Percentiles rank a stretch among this genome's conserved stretches.
These are phyloP conservation scores for Skeletonema costatum DNA, from an alignment of 108 stramenopile genomes.

Conservation along the genomic window DNA sequence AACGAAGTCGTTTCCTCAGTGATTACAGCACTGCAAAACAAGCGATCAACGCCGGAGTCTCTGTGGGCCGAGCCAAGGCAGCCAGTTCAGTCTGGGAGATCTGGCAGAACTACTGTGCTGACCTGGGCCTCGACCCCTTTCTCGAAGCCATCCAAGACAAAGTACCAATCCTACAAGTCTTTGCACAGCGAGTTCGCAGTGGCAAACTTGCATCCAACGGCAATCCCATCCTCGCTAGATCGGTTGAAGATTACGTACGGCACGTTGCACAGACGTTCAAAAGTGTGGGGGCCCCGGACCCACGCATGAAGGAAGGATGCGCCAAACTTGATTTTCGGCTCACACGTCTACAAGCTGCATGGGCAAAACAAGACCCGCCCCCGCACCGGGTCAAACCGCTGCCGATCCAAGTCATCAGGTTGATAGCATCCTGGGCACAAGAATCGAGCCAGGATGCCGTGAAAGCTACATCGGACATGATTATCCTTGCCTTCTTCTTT, in stretches of 20 bases:
- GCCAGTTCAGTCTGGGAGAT: conserved; percentile 15
- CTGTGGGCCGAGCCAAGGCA: conserved; percentile 12
- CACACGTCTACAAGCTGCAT: no score
- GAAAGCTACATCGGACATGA: no score
- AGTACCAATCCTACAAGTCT: conserved; percentile 29
- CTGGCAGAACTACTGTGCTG: conserved; percentile 2
- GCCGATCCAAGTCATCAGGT: no score
- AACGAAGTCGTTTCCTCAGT: conserved; percentile 20
- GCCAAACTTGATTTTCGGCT: no score
- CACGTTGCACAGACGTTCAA: neutral
- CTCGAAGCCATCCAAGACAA: conserved; percentile 24
- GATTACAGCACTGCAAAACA: conserved; percentile 20
- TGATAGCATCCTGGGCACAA: no score
- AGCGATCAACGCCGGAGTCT: conserved; percentile 18
- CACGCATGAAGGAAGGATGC: no score
- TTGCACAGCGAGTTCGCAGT: conserved; percentile 10
- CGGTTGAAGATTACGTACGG: conserved; percentile 18
- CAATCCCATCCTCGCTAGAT: conserved; percentile 7
- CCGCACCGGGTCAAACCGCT: no score
- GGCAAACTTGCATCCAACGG: conserved; percentile 11
- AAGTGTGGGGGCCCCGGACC: no score
- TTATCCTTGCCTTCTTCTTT: no score
- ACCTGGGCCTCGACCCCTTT: conserved; percentile 33
- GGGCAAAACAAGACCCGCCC: no score
- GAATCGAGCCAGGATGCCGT: no score